A percentile compares a stretch with the other conserved stretches of the same genome.
phyloP scores from a whole-genome alignment of 768 basidiomycete genomes.

The Cystobasidium tubakii region DNA sequence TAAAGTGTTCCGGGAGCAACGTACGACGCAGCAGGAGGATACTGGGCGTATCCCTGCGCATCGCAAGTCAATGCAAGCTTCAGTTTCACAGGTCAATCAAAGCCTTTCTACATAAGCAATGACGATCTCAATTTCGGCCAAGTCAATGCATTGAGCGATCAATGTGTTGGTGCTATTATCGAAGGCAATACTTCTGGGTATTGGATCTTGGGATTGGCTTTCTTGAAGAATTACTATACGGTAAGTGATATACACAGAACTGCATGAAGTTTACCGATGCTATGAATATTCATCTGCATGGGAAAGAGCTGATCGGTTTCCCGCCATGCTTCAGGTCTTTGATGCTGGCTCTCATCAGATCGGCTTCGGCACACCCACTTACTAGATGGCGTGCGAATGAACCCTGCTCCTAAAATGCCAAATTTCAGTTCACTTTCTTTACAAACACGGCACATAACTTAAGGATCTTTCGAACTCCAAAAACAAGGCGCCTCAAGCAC shows the following conservation, averaged over 20 bases:
- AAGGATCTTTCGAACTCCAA: too few relatives aligned
- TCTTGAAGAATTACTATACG: constrained; percentile 32
- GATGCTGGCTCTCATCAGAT: constrained; percentile 22
- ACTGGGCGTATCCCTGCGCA: constrained; percentile 24
- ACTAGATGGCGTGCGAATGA: constrained; percentile 7
- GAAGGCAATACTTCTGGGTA: constrained; percentile 7
- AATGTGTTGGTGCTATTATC: constrained; percentile 26
- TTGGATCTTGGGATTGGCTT: constrained; percentile 19
- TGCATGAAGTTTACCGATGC: too few relatives aligned
- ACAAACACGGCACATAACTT: neutral
- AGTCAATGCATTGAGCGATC: constrained; percentile 7
- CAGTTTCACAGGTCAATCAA: neutral
- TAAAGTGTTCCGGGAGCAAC: constrained; percentile 2
- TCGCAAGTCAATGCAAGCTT: constrained; percentile 4
- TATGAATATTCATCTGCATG: too few relatives aligned
- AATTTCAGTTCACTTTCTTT: neutral
- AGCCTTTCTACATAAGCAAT: neutral
- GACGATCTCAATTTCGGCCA: constrained; percentile 23
- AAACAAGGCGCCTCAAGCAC: too few relatives aligned
- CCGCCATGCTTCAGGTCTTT: constrained; percentile 1
- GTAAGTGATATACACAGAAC: neutral
- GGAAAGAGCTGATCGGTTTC: neutral
- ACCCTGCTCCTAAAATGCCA: too few relatives aligned
- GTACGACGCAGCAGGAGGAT: neutral
- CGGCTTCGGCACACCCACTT: constrained; percentile 22